A percentile compares a stretch with the other conserved stretches of the same genome.
Conservation (phyloP, 805 yeast genomes). For the Yarrowia bubula region DNA sequence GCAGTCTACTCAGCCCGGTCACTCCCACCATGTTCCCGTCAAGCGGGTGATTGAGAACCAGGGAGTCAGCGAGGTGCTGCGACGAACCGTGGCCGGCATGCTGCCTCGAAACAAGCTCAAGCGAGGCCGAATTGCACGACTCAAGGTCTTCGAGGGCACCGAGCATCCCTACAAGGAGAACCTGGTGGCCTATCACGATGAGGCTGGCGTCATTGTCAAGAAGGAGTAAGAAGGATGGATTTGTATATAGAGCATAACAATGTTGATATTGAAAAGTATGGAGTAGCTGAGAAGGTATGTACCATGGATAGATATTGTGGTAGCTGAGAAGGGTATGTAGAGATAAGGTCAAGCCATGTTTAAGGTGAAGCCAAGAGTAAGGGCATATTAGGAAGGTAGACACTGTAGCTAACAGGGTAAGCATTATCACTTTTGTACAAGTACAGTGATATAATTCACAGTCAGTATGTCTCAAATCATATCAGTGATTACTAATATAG, state of each 20-base stretch:
- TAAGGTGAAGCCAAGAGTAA: no score
- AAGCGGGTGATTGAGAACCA: slow-evolving; percentile 67
- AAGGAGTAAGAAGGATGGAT: background rate
- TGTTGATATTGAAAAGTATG: background rate
- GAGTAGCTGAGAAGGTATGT: no score
- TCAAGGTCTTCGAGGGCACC: slow-evolving; percentile 84
- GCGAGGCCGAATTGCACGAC: slow-evolving; percentile 72
- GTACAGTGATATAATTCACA: no score
- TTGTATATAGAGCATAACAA: slow-evolving; percentile 23
- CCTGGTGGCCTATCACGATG: slow-evolving; percentile 80
- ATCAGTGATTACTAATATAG: no score
- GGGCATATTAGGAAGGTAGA: no score
- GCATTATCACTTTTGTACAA: no score
- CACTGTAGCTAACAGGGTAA: no score
- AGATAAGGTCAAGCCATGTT: no score
- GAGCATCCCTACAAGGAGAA: slow-evolving; percentile 84
- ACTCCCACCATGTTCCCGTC: slow-evolving; percentile 80
- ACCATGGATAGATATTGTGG: no score
- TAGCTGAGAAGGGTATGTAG: no score
- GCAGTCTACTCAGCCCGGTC: slow-evolving; percentile 88
- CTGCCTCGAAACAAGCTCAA: slow-evolving; percentile 87
- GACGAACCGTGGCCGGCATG: slow-evolving; percentile 92
- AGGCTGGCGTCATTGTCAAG: slow-evolving; percentile 45
- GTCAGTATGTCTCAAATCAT: no score
- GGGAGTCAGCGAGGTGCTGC: slow-evolving; percentile 84